phyloP scores from a whole-genome alignment of 345 rosid species.

The Eucalyptus tenuipes region DNA sequence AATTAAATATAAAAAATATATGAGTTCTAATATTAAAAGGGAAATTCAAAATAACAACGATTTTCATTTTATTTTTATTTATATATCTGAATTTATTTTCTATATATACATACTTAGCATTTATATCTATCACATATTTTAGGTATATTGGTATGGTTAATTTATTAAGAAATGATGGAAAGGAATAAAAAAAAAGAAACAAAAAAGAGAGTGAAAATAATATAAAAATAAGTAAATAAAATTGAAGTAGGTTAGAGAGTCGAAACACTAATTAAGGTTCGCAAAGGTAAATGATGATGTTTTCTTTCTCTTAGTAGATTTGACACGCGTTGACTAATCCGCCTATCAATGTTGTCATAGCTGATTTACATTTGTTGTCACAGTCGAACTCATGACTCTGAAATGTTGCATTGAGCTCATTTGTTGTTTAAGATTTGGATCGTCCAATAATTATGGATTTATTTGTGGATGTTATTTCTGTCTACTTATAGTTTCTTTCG shows the following conservation, averaged over 20 bases:
- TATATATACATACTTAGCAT: not conserved
- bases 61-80: no score
- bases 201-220: not conserved
- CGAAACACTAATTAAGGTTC: not conserved
- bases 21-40: not conserved
- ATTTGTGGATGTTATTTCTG: not conserved
- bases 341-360: not conserved
- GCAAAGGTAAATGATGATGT: not conserved
- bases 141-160: no score
- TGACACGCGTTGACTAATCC: fast-evolving
- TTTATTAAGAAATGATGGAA: not conserved
- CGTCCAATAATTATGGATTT: not conserved
- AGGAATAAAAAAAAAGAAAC: not conserved
- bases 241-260: not conserved
- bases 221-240: not conserved
- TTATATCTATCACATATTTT: no score
- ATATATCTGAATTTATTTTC: not conserved
- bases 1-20: no score
- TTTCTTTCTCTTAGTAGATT: not conserved
- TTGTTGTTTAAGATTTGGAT: not conserved
- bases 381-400: not conserved
- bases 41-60: no score
- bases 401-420: not conserved
- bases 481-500: not conserved
- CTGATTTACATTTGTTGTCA: not conserved